Evolutionary conservation across 805 yeast species (phyloP), one percentile per base, ranked within the genome.

Genomic region (Wickerhamomyces alni): DNA sequence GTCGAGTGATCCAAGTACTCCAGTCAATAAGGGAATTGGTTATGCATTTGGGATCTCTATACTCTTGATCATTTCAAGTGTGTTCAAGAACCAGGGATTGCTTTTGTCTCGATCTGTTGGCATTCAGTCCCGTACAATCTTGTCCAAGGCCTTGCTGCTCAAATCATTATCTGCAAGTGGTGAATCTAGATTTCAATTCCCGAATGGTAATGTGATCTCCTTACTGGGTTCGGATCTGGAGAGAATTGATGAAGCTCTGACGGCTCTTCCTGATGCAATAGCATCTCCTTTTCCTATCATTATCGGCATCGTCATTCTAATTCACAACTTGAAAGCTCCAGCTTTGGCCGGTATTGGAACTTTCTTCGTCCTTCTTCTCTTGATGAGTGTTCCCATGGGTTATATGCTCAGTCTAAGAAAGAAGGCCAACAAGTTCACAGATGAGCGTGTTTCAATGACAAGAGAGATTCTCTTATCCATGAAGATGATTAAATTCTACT

Each of bases 201-300:
- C 91, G 1, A 67, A 75, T 13, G 80, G 88, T 29, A 74, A 70
- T 42, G 70, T 87, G 37, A 82, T 93, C 12, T 77, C 87, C 5
- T 62, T 85, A 57, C 69, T 86, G 61, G 82, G 89, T 29, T 79
- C 89, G 2, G 95, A 87, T 56, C 65, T 85, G 31, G 71, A 87
- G 9, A 74, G 93, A 50, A 69, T 87, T 28, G 93, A 83, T 58
- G 71, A 81, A 49, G 86, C 86, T 8, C 52, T 75, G 17, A 72
- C 72, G 2, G 80, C 78, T 50, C 76, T 77, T 50, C 80, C 78
- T 5, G n/a, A 9, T 4, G 24, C 24, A 5, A 18, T 30, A 4
- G 35, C 17, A 9, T 30, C 77, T 47, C 82, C 83, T 1, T 54
- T 77, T 10, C 72, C 82, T 8, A 55, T 80, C 36, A 69, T 66